phyloP scores from a whole-genome alignment of 257 asterid genomes.

The Solanum chaucha region DNA sequence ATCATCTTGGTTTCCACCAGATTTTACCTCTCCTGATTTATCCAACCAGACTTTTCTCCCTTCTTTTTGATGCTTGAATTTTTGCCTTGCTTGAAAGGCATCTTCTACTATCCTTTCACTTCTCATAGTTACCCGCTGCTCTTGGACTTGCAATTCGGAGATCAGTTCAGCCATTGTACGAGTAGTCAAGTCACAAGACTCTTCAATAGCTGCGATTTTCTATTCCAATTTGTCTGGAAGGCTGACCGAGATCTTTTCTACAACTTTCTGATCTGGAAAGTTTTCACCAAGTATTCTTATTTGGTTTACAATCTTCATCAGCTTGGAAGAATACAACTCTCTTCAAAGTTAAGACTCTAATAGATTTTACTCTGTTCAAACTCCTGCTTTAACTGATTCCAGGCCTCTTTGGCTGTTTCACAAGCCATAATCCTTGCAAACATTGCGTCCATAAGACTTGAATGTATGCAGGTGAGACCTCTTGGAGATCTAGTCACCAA shows the following conservation, averaged over 20 bases:
- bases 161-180: neutral
- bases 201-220: neutral
- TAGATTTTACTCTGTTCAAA: neutral
- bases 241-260: neutral
- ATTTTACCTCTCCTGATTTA: neutral
- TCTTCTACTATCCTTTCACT: neutral
- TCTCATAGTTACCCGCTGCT: neutral
- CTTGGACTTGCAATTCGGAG: neutral
- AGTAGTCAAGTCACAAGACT: neutral
- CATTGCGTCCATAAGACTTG: neutral
- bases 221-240: neutral
- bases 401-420: neutral
- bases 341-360: neutral
- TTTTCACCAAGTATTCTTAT: neutral
- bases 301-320: neutral
- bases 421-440: neutral
- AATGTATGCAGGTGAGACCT: neutral
- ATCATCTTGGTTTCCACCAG: neutral
- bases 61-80: neutral
- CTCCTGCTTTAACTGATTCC: neutral
- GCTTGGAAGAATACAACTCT: neutral
- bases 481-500: neutral
- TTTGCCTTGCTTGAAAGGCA: neutral
- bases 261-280: neutral
- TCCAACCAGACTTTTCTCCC: neutral